A percentile compares a stretch with the other conserved stretches of the same genome.
phyloP scores from a whole-genome alignment of 345 rosid genomes.

The Stellera chamaejasme region DNA sequence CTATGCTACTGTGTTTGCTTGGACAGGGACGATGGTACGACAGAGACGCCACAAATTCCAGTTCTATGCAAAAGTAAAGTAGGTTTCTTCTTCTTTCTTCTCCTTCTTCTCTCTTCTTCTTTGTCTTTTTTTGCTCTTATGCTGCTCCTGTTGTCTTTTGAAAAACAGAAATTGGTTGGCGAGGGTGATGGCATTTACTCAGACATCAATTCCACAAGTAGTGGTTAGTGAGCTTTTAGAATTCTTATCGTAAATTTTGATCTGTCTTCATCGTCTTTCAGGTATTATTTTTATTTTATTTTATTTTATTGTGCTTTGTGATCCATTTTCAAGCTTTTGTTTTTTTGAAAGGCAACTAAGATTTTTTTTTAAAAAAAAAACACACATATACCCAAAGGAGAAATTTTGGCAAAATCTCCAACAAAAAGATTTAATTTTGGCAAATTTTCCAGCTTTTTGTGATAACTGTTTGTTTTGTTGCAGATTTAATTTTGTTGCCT shows the following conservation, averaged over 20 bases:
- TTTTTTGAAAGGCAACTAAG: no score
- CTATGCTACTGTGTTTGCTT: slow-evolving; percentile 3
- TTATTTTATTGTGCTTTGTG: neutral
- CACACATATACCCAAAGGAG: no score
- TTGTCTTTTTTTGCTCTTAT: neutral
- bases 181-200: slow-evolving; percentile 19
- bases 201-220: slow-evolving; percentile 4
- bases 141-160: slow-evolving; percentile 1
- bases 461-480: neutral
- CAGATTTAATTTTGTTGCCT: slow-evolving; percentile 20
- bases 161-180: slow-evolving; percentile 24
- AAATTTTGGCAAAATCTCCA: no score
- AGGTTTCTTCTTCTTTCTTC: slow-evolving; percentile 9
- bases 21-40: slow-evolving; percentile 56
- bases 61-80: slow-evolving; percentile 24
- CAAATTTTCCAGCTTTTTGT: neutral
- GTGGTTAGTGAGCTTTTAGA: slow-evolving; percentile 20
- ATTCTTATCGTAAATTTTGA: neutral
- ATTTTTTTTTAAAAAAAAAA: no score
- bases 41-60: slow-evolving; percentile 22
- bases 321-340: no score
- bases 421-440: no score
- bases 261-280: neutral
- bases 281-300: neutral
- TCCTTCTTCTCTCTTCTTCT: neutral